phyloP scores from a whole-genome alignment of 305 asterid species.

The Plantago rigida region DNA sequence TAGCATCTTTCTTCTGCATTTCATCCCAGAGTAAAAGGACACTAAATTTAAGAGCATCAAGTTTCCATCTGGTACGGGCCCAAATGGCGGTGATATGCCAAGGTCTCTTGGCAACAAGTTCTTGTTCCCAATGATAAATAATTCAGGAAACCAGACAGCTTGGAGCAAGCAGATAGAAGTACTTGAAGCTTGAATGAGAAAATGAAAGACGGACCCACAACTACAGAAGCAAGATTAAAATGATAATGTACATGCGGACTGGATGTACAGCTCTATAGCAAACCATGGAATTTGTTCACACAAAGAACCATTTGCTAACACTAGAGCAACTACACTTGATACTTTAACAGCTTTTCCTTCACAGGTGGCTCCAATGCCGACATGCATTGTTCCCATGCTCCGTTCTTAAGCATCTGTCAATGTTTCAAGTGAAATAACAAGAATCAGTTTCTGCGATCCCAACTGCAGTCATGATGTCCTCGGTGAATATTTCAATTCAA shows the following conservation, averaged over 20 bases:
- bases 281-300: constrained; percentile 25
- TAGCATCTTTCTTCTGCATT: constrained; percentile 19
- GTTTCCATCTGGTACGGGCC: constrained; percentile 34
- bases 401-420: constrained; percentile 69
- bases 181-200: constrained; percentile 34
- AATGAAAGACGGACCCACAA: constrained; percentile 27
- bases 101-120: constrained; percentile 26
- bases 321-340: constrained; percentile 37
- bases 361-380: constrained; percentile 66
- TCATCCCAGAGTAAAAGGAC: constrained; percentile 17
- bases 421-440: constrained; percentile 14
- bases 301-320: constrained; percentile 21
- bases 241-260: constrained; percentile 25
- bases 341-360: constrained; percentile 50
- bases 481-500: not conserved
- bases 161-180: constrained; percentile 15
- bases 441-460: not conserved
- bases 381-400: constrained; percentile 84
- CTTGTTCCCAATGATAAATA: constrained; percentile 27
- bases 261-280: constrained; percentile 31
- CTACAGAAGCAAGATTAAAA: constrained; percentile 26
- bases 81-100: constrained; percentile 19
- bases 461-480: constrained; percentile 10
- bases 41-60: constrained; percentile 23
- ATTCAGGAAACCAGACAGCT: constrained; percentile 29